These are phyloP conservation scores for Thalassiosira allenii DNA, from an alignment of 352 stramenopile genomes.

Conservation along the genomic window DNA sequence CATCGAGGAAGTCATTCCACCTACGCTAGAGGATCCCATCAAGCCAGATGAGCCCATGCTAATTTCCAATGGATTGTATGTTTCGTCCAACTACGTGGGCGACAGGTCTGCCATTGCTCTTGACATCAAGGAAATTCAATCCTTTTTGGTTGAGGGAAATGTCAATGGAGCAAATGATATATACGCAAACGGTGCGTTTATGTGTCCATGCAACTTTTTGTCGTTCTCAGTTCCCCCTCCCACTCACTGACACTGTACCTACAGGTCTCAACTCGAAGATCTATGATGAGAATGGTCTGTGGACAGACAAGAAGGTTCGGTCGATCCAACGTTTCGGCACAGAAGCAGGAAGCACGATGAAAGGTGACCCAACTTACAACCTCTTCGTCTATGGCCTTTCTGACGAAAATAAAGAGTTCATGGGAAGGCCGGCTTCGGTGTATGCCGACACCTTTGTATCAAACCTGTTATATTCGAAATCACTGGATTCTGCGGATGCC, in stretches of 20 bases:
- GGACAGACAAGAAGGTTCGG: slow-evolving; percentile 42
- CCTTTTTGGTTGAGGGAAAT: too few species aligned
- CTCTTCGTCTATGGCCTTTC: slow-evolving; percentile 75
- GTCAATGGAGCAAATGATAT: too few species aligned
- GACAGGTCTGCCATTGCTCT: slow-evolving; percentile 81
- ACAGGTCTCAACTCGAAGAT: slow-evolving; percentile 74
- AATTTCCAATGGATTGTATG: slow-evolving; percentile 82
- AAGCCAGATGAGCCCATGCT: slow-evolving; percentile 67
- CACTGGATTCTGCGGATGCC: slow-evolving; percentile 68
- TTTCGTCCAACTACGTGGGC: slow-evolving; percentile 80
- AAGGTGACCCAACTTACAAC: slow-evolving; percentile 79
- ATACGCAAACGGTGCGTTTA: too few species aligned
- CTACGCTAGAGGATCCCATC: slow-evolving; percentile 23
- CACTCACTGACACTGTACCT: slow-evolving; percentile 22
- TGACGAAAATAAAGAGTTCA: slow-evolving; percentile 72
- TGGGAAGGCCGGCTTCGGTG: slow-evolving; percentile 54
- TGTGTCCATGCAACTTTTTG: slow-evolving; percentile 1
- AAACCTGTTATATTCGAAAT: slow-evolving; percentile 63
- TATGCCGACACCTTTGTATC: slow-evolving; percentile 84
- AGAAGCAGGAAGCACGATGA: slow-evolving; percentile 65
- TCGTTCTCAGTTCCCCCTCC: slow-evolving; percentile 24
- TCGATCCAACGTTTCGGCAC: slow-evolving; percentile 73
- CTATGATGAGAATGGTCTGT: slow-evolving; percentile 76
- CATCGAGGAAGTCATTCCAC: too few species aligned
- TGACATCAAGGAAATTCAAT: slow-evolving; percentile 81